Evolutionary conservation across 2,329 filamentous ascomycete species (phyloP).

Genomic region (Ophiocordyceps camponoti-leonardi): DNA sequence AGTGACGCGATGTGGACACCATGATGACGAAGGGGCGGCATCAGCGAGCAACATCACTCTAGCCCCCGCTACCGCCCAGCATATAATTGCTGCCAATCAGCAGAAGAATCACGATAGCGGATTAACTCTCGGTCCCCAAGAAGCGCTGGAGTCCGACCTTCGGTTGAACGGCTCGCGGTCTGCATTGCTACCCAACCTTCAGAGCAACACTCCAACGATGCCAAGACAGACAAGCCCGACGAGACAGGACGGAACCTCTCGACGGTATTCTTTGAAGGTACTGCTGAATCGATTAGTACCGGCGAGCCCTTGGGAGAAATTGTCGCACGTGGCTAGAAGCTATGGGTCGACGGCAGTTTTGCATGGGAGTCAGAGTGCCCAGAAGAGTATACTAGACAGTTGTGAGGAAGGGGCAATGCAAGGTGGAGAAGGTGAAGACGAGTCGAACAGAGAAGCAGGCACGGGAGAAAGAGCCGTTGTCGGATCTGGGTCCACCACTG

Average conservation of each 20-base stretch:
- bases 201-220: neutral
- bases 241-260: constrained; percentile 1
- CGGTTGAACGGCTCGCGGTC: neutral
- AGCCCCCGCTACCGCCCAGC: neutral
- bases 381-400: neutral
- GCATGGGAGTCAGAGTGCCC: neutral
- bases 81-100: neutral
- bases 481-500: neutral
- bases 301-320: constrained; percentile 8
- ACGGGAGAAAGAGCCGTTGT: neutral
- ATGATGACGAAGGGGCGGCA: neutral
- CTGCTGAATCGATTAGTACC: constrained; percentile 9
- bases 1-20: neutral
- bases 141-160: neutral
- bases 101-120: neutral
- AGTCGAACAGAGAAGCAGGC: neutral
- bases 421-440: neutral
- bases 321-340: constrained; percentile 3
- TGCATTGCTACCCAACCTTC: neutral
- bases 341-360: neutral
- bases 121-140: neutral
- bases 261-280: constrained; percentile 7
- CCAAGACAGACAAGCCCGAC: neutral
- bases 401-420: neutral
- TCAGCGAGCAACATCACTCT: neutral